Base-by-base conservation (phyloP, 2,329 filamentous ascomycete species). In the Macrophomina phaseolina region DNA sequence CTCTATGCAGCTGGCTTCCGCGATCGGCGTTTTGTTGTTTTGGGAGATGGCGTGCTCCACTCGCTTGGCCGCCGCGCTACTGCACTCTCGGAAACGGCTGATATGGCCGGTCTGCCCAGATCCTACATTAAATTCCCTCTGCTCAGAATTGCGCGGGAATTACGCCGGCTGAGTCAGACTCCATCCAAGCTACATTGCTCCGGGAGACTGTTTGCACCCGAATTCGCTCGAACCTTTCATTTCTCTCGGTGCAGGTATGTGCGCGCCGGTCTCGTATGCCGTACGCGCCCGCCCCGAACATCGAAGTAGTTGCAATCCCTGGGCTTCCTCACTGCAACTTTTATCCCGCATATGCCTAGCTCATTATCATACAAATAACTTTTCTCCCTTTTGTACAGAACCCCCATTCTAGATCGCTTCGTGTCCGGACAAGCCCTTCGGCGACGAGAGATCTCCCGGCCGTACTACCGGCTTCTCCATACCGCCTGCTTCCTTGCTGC, bases 11-110 rank as follows among this genome's bases (percentile, higher is more conserved):
- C 49, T 23, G 14, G 16, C 58, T 49, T 62, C 58, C 58, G 58
- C 12, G 58, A 62, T 62, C 58, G 32, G 58, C 58, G 42, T 23
- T 51, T 62, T 62, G 58, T 49, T 62, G 58, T 62, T 61, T 61
- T 62, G 45, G 45, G 58, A 51, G 48, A 62, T 62, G 58, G 58
- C 58, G 58, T 62, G 58, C 58, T 62, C 8, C 14, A 18, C 11
- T 49, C 58, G 58, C 58, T 62, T 62, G 58, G 40, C 40, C 45
- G 18, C 40, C 40, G 48, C 56, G 42, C 42, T 46, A 61, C 11
- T 14, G 18, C n/a, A n/a, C 55, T n/a, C 45, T 36, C 18, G 58
- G 45, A 38, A 5, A 18, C 12, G 11, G 45, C 58, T 48, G 34
- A 62, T 62, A 38, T 36, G 8, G 58, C 58, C 58, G 42, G 16